Evolutionary conservation across 805 yeast species (phyloP).

Genomic region (Lachancea meyersii): DNA sequence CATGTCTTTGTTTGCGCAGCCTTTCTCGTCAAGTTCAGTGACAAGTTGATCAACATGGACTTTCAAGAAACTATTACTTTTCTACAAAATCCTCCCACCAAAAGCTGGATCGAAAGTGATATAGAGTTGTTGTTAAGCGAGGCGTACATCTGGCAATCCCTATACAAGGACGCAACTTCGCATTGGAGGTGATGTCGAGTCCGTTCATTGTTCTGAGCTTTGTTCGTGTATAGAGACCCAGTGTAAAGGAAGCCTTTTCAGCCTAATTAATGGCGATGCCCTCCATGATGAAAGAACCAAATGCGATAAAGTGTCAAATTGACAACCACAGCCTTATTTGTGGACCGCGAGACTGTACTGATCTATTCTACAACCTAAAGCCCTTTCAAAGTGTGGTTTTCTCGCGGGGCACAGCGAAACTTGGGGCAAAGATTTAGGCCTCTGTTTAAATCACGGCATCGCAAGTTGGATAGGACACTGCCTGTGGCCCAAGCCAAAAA

Average conservation of each 20-base stretch:
- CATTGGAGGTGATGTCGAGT: slow-evolving; percentile 48
- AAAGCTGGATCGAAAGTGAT: slow-evolving; percentile 79
- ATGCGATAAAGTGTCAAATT: neutral
- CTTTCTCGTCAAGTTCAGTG: slow-evolving; percentile 81
- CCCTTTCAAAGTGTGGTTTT: slow-evolving; percentile 4
- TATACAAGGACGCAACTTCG: slow-evolving; percentile 85
- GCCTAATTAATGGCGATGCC: neutral
- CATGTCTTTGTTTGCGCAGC: slow-evolving; percentile 98
- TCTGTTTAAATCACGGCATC: neutral
- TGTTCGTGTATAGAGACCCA: slow-evolving; percentile 2
- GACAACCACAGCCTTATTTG: neutral
- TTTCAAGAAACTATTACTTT: slow-evolving; percentile 92
- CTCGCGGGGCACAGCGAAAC: neutral
- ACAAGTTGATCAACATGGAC: slow-evolving; percentile 72
- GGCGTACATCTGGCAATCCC: slow-evolving; percentile 93
- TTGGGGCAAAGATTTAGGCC: neutral
- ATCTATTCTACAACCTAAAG: neutral
- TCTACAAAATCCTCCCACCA: slow-evolving; percentile 84
- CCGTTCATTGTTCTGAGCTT: neutral
- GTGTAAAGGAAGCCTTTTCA: neutral
- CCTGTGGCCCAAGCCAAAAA: neutral
- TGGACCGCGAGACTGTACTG: neutral
- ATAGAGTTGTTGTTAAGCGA: slow-evolving; percentile 88
- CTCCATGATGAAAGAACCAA: neutral
- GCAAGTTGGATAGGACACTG: neutral